Base-by-base conservation (phyloP, 2,329 filamentous ascomycete species). In the Trichoderma aggressivum region DNA sequence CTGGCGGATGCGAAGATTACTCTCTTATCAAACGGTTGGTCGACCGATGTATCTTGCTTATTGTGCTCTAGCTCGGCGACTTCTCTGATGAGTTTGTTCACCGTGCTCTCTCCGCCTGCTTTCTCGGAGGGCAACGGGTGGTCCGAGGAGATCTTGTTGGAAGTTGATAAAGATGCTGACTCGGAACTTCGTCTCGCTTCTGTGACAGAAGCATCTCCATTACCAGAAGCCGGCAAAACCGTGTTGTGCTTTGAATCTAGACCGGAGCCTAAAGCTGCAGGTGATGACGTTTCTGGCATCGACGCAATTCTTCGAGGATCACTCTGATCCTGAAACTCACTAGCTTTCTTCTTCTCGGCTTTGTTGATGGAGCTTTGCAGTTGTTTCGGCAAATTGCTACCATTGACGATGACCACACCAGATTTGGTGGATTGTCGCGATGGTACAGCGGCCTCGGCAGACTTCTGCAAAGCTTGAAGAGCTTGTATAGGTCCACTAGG, bases 401-500 rank as follows among this genome's bases (percentile, higher is more conserved):
- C 75, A 65, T 75, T 71, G 11, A 68, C 75, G 50, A 76, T 71
- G 12, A 75, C 66, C 12, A 74, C 56, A 7, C 65, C 71, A 21
- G 26, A 36, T n/a, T 53, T 63, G 11, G 36, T 8, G 10, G 21
- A 16, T 7, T 65, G 34, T 7, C 28, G 34, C 32, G 28, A 58
- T 3, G 65, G 59, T 5, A 73, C 75, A 2, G 76, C 78, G 3
- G 76, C 77, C 12, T 75, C 74, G 6, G 76, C 74, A 11, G 80
- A 80, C 64, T 76, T 75, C 11, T 77, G 75, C 36, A 80, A 71
- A 21, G 76, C 76, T n/a, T 77, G 59, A 8, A 75, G 70, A 5
- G 73, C 71, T 2, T 64, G 14, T 12, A 16, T 21, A 7, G 53
- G 18, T n/a, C 32, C 53, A 3, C 11, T 21, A 26, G 16, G 39